Conservation (phyloP, 2,329 filamentous ascomycete genomes). For the Periconia macrospinosa region DNA sequence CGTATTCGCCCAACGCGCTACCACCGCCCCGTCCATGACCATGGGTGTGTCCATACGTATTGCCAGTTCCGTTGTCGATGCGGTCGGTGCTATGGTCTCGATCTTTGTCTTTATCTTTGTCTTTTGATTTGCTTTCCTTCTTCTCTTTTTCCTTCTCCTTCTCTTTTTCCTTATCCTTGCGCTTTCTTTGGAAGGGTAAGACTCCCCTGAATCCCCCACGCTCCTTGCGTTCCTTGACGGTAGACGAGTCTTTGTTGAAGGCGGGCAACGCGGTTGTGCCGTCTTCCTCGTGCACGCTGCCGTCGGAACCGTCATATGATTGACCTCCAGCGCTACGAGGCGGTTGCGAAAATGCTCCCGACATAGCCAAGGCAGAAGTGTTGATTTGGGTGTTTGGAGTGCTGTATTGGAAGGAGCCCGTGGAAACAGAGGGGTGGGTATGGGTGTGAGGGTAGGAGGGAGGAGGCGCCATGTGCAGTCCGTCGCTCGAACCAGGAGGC, state of each 20-base stretch:
- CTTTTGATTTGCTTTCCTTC: slow-evolving; percentile 24
- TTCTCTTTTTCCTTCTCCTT: slow-evolving; percentile 24
- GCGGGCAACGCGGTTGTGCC: slow-evolving; percentile 41
- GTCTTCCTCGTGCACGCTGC: slow-evolving; percentile 40
- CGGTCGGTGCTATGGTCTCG: slow-evolving; percentile 19
- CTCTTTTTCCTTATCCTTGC: slow-evolving; percentile 33
- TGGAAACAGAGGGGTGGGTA: slow-evolving; percentile 24
- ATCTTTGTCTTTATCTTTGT: slow-evolving; percentile 22
- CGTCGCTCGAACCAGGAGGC: slow-evolving; percentile 40
- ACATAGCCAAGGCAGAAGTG: slow-evolving; percentile 16
- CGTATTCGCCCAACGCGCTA: slow-evolving; percentile 26
- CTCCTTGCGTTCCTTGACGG: slow-evolving; percentile 42
- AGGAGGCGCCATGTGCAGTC: slow-evolving; percentile 35
- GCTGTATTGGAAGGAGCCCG: slow-evolving; percentile 22
- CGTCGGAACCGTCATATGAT: slow-evolving; percentile 38
- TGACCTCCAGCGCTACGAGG: slow-evolving; percentile 28
- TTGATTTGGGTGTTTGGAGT: slow-evolving; percentile 34
- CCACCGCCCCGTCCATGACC: slow-evolving; percentile 5
- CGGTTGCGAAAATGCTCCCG: slow-evolving; percentile 25
- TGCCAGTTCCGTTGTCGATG: slow-evolving; percentile 14
- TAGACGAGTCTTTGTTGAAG: slow-evolving; percentile 30
- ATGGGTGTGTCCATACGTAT: not conserved
- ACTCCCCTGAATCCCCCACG: slow-evolving; percentile 42
- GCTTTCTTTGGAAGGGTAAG: slow-evolving; percentile 39
- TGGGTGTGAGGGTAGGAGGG: slow-evolving; percentile 34